Evolutionary conservation across 2,329 filamentous ascomycete genomes (phyloP), one percentile per base, ranked within the genome.

Genomic region (Alternaria ventricosa): DNA sequence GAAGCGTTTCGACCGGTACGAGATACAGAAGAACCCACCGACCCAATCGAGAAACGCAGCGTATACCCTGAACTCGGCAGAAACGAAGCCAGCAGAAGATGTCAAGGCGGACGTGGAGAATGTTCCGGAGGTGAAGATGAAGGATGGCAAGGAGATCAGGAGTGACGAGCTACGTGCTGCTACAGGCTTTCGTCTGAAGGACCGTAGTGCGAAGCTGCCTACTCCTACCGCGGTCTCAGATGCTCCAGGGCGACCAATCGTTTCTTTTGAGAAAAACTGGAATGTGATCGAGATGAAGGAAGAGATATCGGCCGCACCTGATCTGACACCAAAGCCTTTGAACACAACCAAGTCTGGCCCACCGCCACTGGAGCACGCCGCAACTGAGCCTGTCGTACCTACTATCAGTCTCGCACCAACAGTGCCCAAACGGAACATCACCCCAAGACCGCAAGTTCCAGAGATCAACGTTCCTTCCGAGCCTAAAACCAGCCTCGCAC

Each of bases 181-280:
- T 58, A 98, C 95, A 8, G 96, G 92, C 81, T 96, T 96, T 88
- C 91, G 86, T 78, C 84, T 96, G 68, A 94, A 89, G 78, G 93
- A 97, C 80, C 90, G 94, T 76, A 97, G 94, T 81, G 82, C 89
- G 61, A 96, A 92, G 78, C 85, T 98, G 66, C 95, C 94, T 27
- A 95, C 91, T 75, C 95, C 95, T 69, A 93, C 92, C 58, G 90
- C 92, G 75, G 94, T 98, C 80, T 97, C 94, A 83, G 92, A 97
- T 83, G 92, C 87, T 76, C 91, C 92, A 73, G 93, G 93, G 73
- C 89, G 95, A 78, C 95, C 95, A 67, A 98, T 98, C 85, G 95
- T 98, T 86, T 98, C 95, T 87, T 98, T 98, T 86, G 88, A 97
- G 82, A 88, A 88, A 75, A 88, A 91, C 78, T 97, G 93, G 90